phyloP scores from a whole-genome alignment of 1,284 basidiomycete species.

The Naganishia albida region DNA sequence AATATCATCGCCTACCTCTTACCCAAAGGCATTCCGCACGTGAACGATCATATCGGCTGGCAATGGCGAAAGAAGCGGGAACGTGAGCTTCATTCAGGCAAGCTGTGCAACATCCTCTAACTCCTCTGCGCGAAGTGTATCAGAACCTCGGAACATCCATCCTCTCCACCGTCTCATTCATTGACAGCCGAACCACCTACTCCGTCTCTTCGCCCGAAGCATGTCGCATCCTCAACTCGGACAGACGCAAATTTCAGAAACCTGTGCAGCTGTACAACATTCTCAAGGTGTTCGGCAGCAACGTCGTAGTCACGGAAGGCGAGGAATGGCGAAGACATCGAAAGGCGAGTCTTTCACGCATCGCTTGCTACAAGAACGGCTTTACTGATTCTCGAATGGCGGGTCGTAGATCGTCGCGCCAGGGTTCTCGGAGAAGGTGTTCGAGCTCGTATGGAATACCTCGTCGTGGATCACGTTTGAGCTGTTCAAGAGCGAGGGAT shows the following conservation, averaged over 20 bases:
- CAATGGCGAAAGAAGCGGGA: conserved; percentile 25
- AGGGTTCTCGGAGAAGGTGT: conserved; percentile 57
- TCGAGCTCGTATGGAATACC: conserved; percentile 55
- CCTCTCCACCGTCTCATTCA: conserved; percentile 25
- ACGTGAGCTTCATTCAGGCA: not conserved
- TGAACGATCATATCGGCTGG: conserved; percentile 26
- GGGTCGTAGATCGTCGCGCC: conserved; percentile 54
- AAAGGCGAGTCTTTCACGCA: conserved; percentile 53
- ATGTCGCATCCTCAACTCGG: conserved; percentile 27
- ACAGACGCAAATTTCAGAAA: conserved; percentile 35
- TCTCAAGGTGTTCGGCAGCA: conserved; percentile 45
- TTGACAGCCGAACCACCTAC: conserved; percentile 20
- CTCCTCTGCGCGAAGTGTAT: conserved; percentile 13
- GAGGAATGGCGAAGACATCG: conserved; percentile 66
- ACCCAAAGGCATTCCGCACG: conserved; percentile 22
- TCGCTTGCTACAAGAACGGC: not conserved
- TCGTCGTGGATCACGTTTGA: conserved; percentile 38
- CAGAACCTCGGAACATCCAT: conserved; percentile 28
- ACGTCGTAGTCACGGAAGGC: conserved; percentile 63
- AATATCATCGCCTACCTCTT: conserved; percentile 30
- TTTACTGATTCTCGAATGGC: conserved; percentile 60
- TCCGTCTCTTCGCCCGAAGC: conserved; percentile 28
- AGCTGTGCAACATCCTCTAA: not conserved
- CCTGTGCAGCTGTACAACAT: conserved; percentile 34
- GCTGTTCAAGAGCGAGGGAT: conserved; percentile 31